These are phyloP conservation scores for Pythium apleroticum DNA, from an alignment of 352 stramenopile species.

Conservation along the genomic window DNA sequence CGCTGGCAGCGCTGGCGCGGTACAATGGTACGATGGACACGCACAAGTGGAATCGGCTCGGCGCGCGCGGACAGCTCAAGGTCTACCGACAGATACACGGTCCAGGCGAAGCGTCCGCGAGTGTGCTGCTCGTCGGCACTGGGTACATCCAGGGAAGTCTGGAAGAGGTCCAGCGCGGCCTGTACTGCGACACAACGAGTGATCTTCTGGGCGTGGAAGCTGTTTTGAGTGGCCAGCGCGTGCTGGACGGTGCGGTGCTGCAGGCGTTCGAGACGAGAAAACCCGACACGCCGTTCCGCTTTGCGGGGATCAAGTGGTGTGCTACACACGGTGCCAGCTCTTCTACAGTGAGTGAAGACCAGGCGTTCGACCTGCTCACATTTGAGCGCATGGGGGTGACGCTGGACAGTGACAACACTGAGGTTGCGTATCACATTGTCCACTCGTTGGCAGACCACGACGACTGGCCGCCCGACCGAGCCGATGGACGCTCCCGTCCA, in stretches of 20 bases:
- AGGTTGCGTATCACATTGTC: constrained; percentile 55
- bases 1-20: constrained; percentile 37
- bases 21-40: constrained; percentile 41
- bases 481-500: not conserved
- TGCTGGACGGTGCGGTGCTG: constrained; percentile 43
- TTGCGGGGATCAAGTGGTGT: constrained; percentile 60
- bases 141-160: constrained; percentile 44
- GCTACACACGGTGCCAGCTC: constrained; percentile 15
- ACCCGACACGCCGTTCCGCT: constrained; percentile 46
- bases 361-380: constrained; percentile 37
- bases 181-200: constrained; percentile 44
- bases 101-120: not conserved
- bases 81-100: constrained; percentile 30
- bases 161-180: constrained; percentile 35
- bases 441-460: constrained; percentile 42
- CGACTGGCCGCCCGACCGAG: constrained; percentile 31
- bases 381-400: constrained; percentile 62
- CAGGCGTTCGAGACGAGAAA: constrained; percentile 35
- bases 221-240: constrained; percentile 32
- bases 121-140: constrained; percentile 35
- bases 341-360: not conserved
- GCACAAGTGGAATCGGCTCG: constrained; percentile 37
- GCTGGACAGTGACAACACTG: constrained; percentile 36
- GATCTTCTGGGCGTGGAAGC: constrained; percentile 40
- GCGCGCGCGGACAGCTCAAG: constrained; percentile 38